Percentiles rank a stretch among this genome's conserved stretches.
Conservation (phyloP, 164 flowering plant genomes). For the Pachysandra terminalis region DNA sequence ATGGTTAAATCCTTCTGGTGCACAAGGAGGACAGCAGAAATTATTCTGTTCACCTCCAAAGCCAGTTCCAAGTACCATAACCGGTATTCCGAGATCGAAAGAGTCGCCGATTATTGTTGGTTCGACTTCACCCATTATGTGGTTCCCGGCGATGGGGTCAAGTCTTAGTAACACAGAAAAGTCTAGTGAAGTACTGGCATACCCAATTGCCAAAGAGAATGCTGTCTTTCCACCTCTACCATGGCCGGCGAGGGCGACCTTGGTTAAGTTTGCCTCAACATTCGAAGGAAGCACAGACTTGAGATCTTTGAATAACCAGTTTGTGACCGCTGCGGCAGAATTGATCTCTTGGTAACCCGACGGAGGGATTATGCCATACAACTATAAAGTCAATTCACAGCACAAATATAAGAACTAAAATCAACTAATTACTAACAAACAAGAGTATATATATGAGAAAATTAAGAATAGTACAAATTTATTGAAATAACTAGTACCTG, state of each 20-base stretch:
- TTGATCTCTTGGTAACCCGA: conserved; percentile 22
- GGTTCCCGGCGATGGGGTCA: conserved; percentile 48
- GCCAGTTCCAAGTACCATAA: conserved; percentile 48
- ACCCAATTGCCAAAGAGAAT: conserved; percentile 38
- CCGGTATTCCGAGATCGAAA: conserved; percentile 34
- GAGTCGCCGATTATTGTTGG: conserved; percentile 37
- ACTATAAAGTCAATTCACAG: conserved; percentile 7
- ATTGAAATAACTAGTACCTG: no score
- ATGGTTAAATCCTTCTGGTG: conserved; percentile 39
- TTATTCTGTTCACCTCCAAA: conserved; percentile 18
- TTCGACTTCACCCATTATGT: background rate
- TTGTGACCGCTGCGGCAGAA: conserved; percentile 23
- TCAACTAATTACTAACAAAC: no score
- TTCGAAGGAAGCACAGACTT: conserved; percentile 21
- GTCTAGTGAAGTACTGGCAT: conserved; percentile 1
- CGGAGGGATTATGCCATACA: conserved; percentile 7
- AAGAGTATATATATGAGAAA: no score
- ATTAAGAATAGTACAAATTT: no score
- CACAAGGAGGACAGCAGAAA: conserved; percentile 24
- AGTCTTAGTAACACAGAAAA: conserved; percentile 39
- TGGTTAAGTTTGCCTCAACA: conserved; percentile 22
- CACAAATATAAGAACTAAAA: conserved; percentile 30
- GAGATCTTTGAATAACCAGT: conserved; percentile 43
- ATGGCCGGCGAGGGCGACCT: conserved; percentile 44
- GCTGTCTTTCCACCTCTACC: conserved; percentile 59